Conservation (phyloP, 495 filamentous ascomycete species). For the Chaetomidium leptoderma region DNA sequence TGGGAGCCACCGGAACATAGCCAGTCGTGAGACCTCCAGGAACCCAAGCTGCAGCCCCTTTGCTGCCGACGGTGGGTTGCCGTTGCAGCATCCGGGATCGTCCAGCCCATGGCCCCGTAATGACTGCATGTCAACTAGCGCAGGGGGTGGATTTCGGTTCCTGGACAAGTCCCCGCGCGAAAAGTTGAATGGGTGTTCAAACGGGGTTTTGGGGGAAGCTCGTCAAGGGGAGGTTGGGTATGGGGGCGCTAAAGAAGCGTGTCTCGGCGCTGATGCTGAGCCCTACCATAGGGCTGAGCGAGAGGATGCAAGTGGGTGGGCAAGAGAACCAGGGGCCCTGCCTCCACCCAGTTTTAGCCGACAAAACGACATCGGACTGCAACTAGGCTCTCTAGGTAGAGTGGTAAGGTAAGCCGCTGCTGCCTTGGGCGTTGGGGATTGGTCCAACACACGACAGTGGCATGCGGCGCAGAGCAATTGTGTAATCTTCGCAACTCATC, state of each 20-base stretch:
- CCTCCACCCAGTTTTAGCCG: constrained; percentile 8
- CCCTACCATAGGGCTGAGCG: constrained; percentile 17
- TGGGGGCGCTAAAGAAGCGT: neutral
- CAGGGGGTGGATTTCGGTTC: neutral
- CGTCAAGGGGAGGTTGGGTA: neutral
- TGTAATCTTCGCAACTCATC: constrained; percentile 13
- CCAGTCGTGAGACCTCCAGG: neutral
- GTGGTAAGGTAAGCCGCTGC: neutral
- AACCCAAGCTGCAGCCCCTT: neutral
- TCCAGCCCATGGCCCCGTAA: neutral
- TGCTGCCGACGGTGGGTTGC: neutral
- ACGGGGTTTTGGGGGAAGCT: neutral
- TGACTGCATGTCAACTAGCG: constrained; percentile 1
- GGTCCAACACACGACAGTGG: constrained; percentile 1
- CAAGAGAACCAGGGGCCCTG: neutral
- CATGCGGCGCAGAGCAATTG: constrained; percentile 11
- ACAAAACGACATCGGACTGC: neutral
- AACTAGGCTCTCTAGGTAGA: no score
- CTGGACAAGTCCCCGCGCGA: neutral
- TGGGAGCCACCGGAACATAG: neutral
- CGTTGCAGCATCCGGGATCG: neutral
- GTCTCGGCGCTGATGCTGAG: constrained; percentile 4
- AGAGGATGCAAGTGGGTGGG: neutral
- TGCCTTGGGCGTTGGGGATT: constrained; percentile 1
- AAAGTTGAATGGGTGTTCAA: neutral